phyloP scores from a whole-genome alignment of 768 basidiomycete genomes.

The Lactarius pseudohatsudake region DNA sequence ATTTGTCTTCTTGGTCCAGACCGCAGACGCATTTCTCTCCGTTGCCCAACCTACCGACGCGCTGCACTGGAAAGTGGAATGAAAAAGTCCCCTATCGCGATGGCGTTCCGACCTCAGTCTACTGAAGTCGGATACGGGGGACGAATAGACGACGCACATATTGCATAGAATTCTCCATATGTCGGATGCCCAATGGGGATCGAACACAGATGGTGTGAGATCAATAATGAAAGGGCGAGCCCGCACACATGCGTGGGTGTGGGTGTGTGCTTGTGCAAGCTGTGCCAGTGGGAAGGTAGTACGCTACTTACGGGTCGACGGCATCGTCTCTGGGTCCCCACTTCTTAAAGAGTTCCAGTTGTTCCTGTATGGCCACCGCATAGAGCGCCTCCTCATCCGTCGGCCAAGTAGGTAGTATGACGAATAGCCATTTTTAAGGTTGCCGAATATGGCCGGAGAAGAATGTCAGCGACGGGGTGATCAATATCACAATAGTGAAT shows the following conservation, averaged over 20 bases:
- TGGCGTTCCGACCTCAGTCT: background rate
- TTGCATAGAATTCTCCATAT: background rate
- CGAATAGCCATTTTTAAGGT: background rate
- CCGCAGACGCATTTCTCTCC: conserved; percentile 58
- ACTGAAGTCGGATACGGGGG: background rate
- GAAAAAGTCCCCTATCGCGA: conserved; percentile 48
- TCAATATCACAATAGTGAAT: background rate
- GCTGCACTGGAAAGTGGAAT: conserved; percentile 47
- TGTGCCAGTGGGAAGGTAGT: too few species aligned
- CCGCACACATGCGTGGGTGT: too few species aligned
- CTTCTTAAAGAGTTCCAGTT: conserved; percentile 15
- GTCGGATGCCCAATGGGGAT: conserved; percentile 9
- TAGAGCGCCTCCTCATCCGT: conserved; percentile 15
- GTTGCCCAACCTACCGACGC: conserved; percentile 50
- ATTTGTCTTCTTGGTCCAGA: conserved; percentile 46
- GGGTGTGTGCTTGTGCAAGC: too few species aligned
- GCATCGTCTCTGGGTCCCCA: conserved; percentile 8
- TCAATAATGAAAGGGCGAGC: background rate
- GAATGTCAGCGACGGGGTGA: background rate
- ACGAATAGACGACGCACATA: conserved; percentile 7
- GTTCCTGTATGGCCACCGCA: background rate
- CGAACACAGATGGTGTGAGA: background rate
- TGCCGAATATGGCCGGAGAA: conserved; percentile 1
- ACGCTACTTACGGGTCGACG: conserved; percentile 6
- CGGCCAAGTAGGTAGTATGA: conserved; percentile 16